A percentile compares a stretch with the other conserved stretches of the same genome.
phyloP scores from a whole-genome alignment of 1,284 basidiomycete genomes.

The Melampsora americana region DNA sequence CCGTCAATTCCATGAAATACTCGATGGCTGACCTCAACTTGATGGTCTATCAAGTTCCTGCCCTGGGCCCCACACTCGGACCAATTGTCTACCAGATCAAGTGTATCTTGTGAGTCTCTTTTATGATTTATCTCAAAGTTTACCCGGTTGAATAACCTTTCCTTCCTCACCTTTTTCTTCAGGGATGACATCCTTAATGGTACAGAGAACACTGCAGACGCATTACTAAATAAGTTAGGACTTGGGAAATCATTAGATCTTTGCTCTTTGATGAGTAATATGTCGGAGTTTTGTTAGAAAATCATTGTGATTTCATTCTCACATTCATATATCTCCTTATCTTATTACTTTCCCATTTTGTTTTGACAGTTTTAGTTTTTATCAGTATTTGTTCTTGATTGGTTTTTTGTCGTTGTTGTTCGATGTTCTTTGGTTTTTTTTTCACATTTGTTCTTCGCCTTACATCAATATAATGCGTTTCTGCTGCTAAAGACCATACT shows the following conservation, averaged over 20 bases:
- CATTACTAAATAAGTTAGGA: background rate
- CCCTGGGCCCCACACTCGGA: background rate
- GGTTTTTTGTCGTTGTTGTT: too few relatives aligned
- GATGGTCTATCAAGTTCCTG: slow-evolving; percentile 13
- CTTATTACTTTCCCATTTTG: too few relatives aligned
- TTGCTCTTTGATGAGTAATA: slow-evolving; percentile 9
- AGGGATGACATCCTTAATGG: slow-evolving; percentile 6
- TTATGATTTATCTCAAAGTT: too few relatives aligned
- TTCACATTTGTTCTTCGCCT: too few relatives aligned
- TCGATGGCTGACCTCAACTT: slow-evolving; percentile 2
- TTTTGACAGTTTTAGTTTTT: too few relatives aligned
- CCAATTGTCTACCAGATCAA: slow-evolving; percentile 19
- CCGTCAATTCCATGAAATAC: slow-evolving; percentile 4
- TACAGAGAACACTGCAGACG: background rate
- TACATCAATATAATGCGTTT: too few relatives aligned
- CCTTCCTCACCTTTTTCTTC: background rate
- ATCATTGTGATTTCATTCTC: background rate
- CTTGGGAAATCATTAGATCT: background rate
- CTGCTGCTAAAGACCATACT: too few relatives aligned
- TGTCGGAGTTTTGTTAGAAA: slow-evolving; percentile 8
- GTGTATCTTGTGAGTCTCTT: slow-evolving; percentile 6
- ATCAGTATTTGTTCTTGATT: too few relatives aligned
- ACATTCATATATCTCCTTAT: too few relatives aligned
- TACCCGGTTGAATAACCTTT: background rate
- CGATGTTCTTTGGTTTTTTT: too few relatives aligned